These are phyloP conservation scores for Psilocybe mexicana DNA, from an alignment of 1,284 basidiomycete genomes.

Conservation along the genomic window DNA sequence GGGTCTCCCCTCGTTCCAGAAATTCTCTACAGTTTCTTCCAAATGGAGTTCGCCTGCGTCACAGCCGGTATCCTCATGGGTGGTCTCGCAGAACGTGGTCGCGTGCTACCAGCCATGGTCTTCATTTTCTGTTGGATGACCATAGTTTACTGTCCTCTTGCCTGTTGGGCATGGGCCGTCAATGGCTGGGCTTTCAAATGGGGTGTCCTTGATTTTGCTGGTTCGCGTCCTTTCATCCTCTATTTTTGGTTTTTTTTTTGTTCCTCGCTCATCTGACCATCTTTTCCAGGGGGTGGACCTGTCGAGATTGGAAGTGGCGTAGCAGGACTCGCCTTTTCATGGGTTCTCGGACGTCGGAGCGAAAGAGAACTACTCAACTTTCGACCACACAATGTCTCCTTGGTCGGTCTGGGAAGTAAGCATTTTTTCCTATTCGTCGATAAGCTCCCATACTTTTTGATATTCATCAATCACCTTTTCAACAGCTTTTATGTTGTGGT, in stretches of 20 bases:
- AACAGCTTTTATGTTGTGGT: constrained; percentile 72
- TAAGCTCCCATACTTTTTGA: not conserved
- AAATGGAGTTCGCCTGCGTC: constrained; percentile 86
- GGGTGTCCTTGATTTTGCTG: constrained; percentile 88
- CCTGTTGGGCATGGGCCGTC: constrained; percentile 42
- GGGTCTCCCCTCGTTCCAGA: constrained; percentile 73
- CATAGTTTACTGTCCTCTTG: constrained; percentile 79
- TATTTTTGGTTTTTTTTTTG: constrained; percentile 4
- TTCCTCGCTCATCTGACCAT: constrained; percentile 9
- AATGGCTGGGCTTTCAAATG: constrained; percentile 87
- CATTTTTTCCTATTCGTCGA: constrained; percentile 4
- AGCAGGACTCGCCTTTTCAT: constrained; percentile 86
- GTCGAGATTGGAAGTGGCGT: constrained; percentile 93
- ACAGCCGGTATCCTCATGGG: constrained; percentile 77
- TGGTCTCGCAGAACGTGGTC: constrained; percentile 86
- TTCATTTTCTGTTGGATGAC: constrained; percentile 89
- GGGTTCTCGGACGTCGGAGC: constrained; percentile 73
- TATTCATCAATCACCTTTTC: not conserved
- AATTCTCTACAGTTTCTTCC: constrained; percentile 83
- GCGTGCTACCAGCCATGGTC: constrained; percentile 86
- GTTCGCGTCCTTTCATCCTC: constrained; percentile 31
- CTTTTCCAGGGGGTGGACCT: constrained; percentile 77
- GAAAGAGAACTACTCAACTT: constrained; percentile 87
- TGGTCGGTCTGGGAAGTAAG: constrained; percentile 82
- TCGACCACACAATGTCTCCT: constrained; percentile 90